A percentile compares a stretch with the other conserved stretches of the same genome.
These are phyloP conservation scores for Spinellus fusiger DNA, from an alignment of 192 early-diverging fungal genomes.

Conservation along the genomic window DNA sequence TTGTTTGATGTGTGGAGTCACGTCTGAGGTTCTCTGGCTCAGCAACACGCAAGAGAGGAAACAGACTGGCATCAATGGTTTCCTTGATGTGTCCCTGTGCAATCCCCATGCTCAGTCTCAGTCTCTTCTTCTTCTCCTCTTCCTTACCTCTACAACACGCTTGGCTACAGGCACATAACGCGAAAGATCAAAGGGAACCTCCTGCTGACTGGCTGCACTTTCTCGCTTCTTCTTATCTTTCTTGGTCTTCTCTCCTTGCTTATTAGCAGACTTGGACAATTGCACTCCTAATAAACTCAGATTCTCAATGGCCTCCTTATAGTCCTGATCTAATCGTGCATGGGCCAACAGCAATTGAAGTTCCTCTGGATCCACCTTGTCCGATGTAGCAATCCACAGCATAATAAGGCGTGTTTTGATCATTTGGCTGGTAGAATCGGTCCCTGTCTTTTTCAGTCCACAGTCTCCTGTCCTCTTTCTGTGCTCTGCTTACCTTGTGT, in stretches of 20 bases:
- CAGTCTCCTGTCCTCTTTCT: background rate
- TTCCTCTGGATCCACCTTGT: slow-evolving; percentile 70
- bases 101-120: background rate
- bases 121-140: too few species aligned
- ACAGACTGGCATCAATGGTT: slow-evolving; percentile 52
- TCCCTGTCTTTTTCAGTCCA: background rate
- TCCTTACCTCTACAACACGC: slow-evolving; percentile 51
- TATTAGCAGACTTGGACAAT: slow-evolving; percentile 51
- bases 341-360: slow-evolving; percentile 58
- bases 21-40: slow-evolving; percentile 32
- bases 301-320: slow-evolving; percentile 78
- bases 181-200: slow-evolving; percentile 65
- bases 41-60: slow-evolving; percentile 60
- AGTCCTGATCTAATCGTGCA: slow-evolving; percentile 64
- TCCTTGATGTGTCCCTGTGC: slow-evolving; percentile 43
- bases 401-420: slow-evolving; percentile 78
- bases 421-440: slow-evolving; percentile 51
- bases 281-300: slow-evolving; percentile 60
- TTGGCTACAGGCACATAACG: slow-evolving; percentile 76
- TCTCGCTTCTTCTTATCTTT: slow-evolving; percentile 50
- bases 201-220: slow-evolving; percentile 46
- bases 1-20: slow-evolving; percentile 6
- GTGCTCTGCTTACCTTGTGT: slow-evolving; percentile 37
- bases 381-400: slow-evolving; percentile 68
- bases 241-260: slow-evolving; percentile 45